Evolutionary conservation across 2,329 filamentous ascomycete genomes (phyloP), one percentile per base, ranked within the genome.

Genomic region (Aureobasidium namibiae): DNA sequence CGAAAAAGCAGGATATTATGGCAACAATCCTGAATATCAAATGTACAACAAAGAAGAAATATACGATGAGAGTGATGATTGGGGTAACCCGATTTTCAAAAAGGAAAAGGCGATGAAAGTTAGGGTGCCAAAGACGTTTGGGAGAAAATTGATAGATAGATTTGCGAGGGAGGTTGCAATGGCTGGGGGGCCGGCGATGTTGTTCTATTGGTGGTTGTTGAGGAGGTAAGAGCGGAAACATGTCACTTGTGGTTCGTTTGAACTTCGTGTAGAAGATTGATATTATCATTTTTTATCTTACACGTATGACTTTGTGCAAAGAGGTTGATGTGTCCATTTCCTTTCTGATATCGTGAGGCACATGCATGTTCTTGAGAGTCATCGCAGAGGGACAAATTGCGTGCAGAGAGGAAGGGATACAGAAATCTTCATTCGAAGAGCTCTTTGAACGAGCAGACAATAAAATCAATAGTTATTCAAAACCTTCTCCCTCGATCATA

Each of bases 131-230:
- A 65, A 67, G 65, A 70, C 74, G 53, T 75, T 71, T 23, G 69
- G 80, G 2, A 69, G 70, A 1, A 69, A 82, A 4, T 79, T 88
- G 6, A 69, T 75, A 33, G 75, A 77, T 26, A 87, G 92, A 70
- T 73, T 90, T 38, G 79, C 78, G 72, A 80, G 76, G 9, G 85
- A 82, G 45, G 66, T 85, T 18, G 84, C 82, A 74, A 77, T 81
- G 49, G 84, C 91, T 3, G 78, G 77, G 6, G 83, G 81, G 78
- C 80, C 88, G 70, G 83, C 82, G 21, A 70, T 85, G 45, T 64
- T 75, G 14, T 84, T 85, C 70, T 94, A 88, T 78, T 77, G 77
- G 31, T 89, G 84, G 74, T 73, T 92, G 65, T 77, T 86, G 60
- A 83, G 81, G 74, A 44, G 21, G 42, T 41, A 9, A 36, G 14